Percentiles rank a stretch among this genome's conserved stretches.
These are phyloP conservation scores for Setaria viridis DNA, from an alignment of 202 grass and related monocot genomes.

Conservation along the genomic window DNA sequence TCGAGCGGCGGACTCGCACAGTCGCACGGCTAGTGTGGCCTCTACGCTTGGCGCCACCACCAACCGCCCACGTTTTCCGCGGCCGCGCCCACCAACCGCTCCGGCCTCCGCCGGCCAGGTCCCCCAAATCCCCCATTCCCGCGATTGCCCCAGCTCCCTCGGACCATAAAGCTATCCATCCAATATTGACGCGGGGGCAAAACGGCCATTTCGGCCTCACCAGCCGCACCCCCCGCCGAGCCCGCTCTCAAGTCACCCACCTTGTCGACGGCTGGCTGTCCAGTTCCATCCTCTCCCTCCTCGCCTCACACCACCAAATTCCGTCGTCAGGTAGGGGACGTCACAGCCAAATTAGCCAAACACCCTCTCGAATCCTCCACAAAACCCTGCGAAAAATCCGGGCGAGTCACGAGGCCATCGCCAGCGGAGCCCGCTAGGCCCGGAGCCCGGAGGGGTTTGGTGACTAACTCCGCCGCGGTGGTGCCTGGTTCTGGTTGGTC, in stretches of 20 bases:
- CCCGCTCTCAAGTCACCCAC: neutral
- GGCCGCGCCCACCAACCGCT: conserved; percentile 30
- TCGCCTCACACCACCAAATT: neutral
- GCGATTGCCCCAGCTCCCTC: neutral
- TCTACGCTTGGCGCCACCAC: conserved; percentile 38
- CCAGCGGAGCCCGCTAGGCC: neutral
- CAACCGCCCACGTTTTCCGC: conserved; percentile 20
- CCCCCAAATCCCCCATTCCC: neutral
- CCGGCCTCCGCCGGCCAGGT: neutral
- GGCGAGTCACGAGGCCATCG: neutral
- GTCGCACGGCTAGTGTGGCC: conserved; percentile 5
- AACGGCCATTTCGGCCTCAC: conserved; percentile 17
- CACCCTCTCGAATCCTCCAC: neutral
- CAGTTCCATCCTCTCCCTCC: conserved; percentile 17
- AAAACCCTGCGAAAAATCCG: conserved; percentile 35
- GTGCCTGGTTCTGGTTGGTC: neutral
- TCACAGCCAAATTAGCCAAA: neutral
- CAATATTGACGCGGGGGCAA: neutral
- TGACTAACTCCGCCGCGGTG: conserved; percentile 1
- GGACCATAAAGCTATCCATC: neutral
- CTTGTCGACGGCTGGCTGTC: conserved; percentile 25
- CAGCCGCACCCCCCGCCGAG: neutral
- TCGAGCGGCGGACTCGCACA: neutral
- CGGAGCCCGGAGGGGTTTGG: neutral
- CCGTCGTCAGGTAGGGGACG: conserved; percentile 15